A percentile compares a stretch with the other conserved stretches of the same genome.
These are phyloP conservation scores for Akanthomyces dipterigenus DNA, from an alignment of 2,329 filamentous ascomycete species.

Conservation along the genomic window DNA sequence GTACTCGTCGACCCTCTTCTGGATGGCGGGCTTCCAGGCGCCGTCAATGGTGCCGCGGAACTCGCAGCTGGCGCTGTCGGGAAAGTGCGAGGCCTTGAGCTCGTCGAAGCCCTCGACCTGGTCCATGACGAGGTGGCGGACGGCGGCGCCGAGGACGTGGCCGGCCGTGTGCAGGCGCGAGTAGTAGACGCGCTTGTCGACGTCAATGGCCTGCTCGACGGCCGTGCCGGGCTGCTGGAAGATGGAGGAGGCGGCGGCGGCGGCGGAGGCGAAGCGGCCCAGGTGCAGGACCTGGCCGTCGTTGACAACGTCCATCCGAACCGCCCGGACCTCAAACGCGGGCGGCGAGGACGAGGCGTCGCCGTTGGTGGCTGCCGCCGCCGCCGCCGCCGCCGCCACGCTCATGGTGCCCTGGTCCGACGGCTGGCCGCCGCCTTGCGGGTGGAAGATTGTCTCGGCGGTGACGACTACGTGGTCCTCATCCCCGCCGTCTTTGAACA, in stretches of 20 bases:
- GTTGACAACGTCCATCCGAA: constrained; percentile 45
- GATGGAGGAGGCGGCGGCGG: constrained; percentile 11
- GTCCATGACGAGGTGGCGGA: constrained; percentile 49
- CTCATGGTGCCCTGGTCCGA: constrained; percentile 57
- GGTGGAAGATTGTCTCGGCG: constrained; percentile 64
- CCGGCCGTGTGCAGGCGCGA: constrained; percentile 68
- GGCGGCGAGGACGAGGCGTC: constrained; percentile 13
- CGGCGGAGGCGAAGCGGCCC: constrained; percentile 42
- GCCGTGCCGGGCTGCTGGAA: constrained; percentile 34
- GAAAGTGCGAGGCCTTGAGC: constrained; percentile 65
- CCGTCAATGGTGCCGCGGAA: constrained; percentile 62
- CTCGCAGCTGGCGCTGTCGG: constrained; percentile 59
- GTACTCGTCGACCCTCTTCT: constrained; percentile 53
- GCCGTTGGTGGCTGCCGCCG: constrained; percentile 13
- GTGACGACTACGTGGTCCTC: constrained; percentile 53
- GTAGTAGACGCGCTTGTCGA: constrained; percentile 52
- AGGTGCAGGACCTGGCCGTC: constrained; percentile 58
- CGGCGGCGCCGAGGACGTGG: constrained; percentile 63
- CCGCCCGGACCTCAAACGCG: constrained; percentile 47
- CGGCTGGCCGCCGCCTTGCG: constrained; percentile 69
- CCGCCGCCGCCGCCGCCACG: constrained; percentile 10
- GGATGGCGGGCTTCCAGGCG: constrained; percentile 55
- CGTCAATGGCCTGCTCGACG: constrained; percentile 53
- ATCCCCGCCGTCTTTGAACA: constrained; percentile 51
- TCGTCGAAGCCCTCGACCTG: constrained; percentile 53